Base-by-base conservation (phyloP, 106 monocot genomes). In the Hemerocallis citrina region DNA sequence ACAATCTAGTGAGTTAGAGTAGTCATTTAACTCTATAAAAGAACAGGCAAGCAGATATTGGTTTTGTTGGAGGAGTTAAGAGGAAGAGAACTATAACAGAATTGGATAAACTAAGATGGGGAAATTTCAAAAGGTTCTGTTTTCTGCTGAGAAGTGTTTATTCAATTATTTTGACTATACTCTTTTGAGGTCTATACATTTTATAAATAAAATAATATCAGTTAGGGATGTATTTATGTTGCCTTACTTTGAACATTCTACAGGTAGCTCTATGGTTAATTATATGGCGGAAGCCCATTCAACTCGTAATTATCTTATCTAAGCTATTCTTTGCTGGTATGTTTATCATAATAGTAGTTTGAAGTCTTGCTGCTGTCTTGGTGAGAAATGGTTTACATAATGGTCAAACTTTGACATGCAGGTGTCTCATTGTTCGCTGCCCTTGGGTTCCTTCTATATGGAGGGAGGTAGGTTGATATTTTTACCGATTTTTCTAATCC, bases 311-410 rank as follows among this genome's bases (percentile, higher is more conserved):
- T 34, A 39, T 80, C 27, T 55, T 85, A 42, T 88, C 88, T 56
- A 93, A 93, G 71, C 23, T 93, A 35, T 93, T 93, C 69, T 77
- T 88, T 77, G 93, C 93, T 66, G 88, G 93, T 85, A 46, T 28
- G 6, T 16, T 34, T 15, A 25, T 30, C 21, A 17, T 30, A 9
- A 10, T 6, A 15, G 35, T 10, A 28, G 41, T 30, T 5, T 7
- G 15, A 33, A 31, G 1, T 13, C 0, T n/a, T 19, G 14, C n/a
- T 34, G 0, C 20, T 32, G 1, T 57, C 22, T 57, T 30, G 21
- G 14, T 57, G 35, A 21, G 14, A 21, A 35, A 14, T 21, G 13
- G 14, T 57, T 57, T 32, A 54, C 31, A 17, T 54, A 31, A n/a
- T 11, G 16, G 28, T 10, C 5, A 16, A 13, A 7, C 14, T 7